Conservation (phyloP, 768 basidiomycete genomes). For the Mrakia frigida region DNA sequence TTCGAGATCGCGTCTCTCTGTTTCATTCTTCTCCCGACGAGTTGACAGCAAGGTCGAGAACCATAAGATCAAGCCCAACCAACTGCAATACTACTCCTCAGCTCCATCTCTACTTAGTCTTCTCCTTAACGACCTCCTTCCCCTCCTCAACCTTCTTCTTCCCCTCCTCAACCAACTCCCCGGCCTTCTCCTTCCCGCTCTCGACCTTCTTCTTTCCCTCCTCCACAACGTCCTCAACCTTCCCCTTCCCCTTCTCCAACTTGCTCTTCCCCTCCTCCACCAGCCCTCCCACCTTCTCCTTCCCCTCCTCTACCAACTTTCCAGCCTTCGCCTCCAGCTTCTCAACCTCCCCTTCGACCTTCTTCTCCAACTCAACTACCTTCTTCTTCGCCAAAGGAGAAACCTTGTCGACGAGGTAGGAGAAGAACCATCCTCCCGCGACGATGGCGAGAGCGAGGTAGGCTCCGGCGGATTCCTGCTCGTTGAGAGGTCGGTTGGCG, state of each 20-base stretch:
- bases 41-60: too few species aligned
- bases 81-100: too few species aligned
- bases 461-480: not conserved
- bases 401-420: not conserved
- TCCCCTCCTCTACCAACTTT: not conserved
- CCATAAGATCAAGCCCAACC: too few species aligned
- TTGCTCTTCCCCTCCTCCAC: constrained; percentile 1
- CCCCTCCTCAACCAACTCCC: too few species aligned
- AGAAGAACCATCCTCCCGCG: not conserved
- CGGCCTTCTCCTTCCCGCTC: not conserved
- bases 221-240: not conserved
- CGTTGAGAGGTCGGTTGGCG: not conserved
- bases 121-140: not conserved
- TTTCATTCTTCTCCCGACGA: too few species aligned
- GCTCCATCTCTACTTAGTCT: not conserved
- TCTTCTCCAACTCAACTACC: not conserved
- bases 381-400: not conserved
- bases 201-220: not conserved
- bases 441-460: not conserved
- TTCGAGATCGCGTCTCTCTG: not conserved
- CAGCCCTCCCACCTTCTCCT: not conserved
- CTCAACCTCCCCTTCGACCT: not conserved
- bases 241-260: not conserved
- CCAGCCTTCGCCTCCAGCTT: not conserved
- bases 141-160: not conserved